Percentiles rank a stretch among this genome's conserved stretches.
phyloP scores from a whole-genome alignment of 2,329 filamentous ascomycete species.

The Ophiocordyceps camponoti-rufipedis region DNA sequence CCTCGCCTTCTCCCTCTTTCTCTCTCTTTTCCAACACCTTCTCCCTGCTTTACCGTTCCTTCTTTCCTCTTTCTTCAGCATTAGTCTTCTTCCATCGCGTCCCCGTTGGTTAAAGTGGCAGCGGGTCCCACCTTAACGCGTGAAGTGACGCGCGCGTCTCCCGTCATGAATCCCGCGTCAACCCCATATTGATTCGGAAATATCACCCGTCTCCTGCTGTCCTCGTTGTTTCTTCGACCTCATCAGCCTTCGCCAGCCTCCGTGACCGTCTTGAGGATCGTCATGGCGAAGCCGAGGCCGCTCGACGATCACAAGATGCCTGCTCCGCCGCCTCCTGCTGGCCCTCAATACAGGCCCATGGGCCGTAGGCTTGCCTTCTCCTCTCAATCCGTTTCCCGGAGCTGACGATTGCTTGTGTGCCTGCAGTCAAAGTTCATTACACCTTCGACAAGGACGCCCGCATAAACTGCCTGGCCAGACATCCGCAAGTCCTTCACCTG shows the following conservation, averaged over 20 bases:
- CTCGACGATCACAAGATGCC: constrained; percentile 14
- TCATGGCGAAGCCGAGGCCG: constrained; percentile 20
- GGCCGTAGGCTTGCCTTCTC: constrained; percentile 33
- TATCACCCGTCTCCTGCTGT: neutral
- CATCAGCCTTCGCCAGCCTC: neutral
- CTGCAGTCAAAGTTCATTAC: constrained; percentile 83
- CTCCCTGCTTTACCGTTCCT: neutral
- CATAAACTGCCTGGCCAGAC: constrained; percentile 75
- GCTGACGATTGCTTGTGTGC: neutral
- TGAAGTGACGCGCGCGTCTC: neutral
- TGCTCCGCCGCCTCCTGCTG: constrained; percentile 14
- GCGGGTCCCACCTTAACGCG: neutral
- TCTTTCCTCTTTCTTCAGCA: neutral
- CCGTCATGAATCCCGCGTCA: neutral
- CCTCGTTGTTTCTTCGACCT: neutral
- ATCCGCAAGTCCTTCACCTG: constrained; percentile 61
- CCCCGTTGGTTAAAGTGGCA: neutral
- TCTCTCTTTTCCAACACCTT: neutral
- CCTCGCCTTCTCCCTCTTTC: neutral
- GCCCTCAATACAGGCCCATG: constrained; percentile 44
- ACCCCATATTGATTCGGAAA: neutral
- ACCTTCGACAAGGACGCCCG: constrained; percentile 84
- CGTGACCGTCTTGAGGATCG: too few relatives aligned
- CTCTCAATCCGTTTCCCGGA: constrained; percentile 5
- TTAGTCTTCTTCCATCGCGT: neutral